Base-by-base conservation (phyloP, 2,329 filamentous ascomycete species). In the Diaporthe eres region DNA sequence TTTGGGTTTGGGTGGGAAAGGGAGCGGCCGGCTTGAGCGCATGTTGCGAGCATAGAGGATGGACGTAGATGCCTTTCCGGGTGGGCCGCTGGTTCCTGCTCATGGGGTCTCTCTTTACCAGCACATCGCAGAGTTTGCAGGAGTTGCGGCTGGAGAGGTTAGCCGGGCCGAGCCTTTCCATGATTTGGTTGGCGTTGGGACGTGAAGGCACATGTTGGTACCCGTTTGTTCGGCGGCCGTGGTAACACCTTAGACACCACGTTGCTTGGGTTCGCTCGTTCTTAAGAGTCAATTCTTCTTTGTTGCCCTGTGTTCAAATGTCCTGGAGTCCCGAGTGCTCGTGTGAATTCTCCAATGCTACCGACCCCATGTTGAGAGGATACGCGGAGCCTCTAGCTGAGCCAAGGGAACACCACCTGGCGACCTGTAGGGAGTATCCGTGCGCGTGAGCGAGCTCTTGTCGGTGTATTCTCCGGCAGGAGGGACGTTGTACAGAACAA, bases 1-100 rank as follows among this genome's bases (percentile, higher is more conserved):
- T 47, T 72, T 70, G 34, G 47, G 6, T 55, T 72, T 72, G 61
- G 71, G 61, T 47, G 58, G 19, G 53, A 65, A 67, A 51, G 39
- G 75, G 73, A 28, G 51, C 25, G 44, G 42, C 51, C 49, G 13
- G 37, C 47, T 57, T 58, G 58, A 31, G 49, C 67, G 17, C 37
- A 63, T 68, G 13, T 75, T 72, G 63, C 61, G 63, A 71, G 73
- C 73, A 75, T 76, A 76, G 63, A 75, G 58, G 58, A 19, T 70
- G 44, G 53, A 53, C 55, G 68, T 72, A 72, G 68, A 63, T 70
- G 51, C 25, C 71, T 49, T 61, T 42, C 58, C 57, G 39, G 58
- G 55, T 44, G 68, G 68, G 67, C 49, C 55, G 71, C 68, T 73
- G 68, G 53, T 49, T 61, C 47, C 34, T 55, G 65, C n/a, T 44